These are phyloP conservation scores for Peronospora belbahrii DNA, from an alignment of 352 stramenopile species.

Conservation along the genomic window DNA sequence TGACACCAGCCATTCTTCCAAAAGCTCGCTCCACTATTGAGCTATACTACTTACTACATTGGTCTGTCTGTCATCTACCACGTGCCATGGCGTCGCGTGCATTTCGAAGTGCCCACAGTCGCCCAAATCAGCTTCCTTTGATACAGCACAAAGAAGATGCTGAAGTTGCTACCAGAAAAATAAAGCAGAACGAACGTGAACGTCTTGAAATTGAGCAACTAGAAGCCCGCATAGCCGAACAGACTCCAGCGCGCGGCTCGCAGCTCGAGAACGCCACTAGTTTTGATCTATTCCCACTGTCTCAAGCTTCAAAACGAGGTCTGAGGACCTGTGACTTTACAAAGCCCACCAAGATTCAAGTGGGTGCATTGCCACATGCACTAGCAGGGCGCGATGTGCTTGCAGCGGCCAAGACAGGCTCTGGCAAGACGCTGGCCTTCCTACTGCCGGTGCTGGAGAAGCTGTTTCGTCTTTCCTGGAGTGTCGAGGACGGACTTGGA, in stretches of 20 bases:
- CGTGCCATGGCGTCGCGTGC: slow-evolving; percentile 25
- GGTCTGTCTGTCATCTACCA: background rate
- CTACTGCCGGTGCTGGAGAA: slow-evolving; percentile 86
- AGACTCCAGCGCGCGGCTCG: slow-evolving; percentile 70
- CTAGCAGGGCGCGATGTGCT: slow-evolving; percentile 88
- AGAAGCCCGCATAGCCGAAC: slow-evolving; percentile 50
- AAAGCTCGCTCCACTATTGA: no score
- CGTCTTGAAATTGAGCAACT: slow-evolving; percentile 58
- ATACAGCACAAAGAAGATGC: slow-evolving; percentile 9
- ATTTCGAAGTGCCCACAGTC: slow-evolving; percentile 25
- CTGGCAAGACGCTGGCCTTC: slow-evolving; percentile 92
- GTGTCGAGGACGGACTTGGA: slow-evolving; percentile 90
- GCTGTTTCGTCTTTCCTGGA: slow-evolving; percentile 85
- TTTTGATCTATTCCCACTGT: slow-evolving; percentile 84
- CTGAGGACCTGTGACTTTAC: slow-evolving; percentile 73
- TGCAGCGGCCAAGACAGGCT: slow-evolving; percentile 89
- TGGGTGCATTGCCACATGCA: slow-evolving; percentile 78
- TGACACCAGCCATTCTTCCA: slow-evolving; percentile 27
- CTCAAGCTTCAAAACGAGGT: slow-evolving; percentile 62
- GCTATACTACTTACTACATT: no score
- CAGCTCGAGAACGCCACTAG: slow-evolving; percentile 63
- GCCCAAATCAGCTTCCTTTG: slow-evolving; percentile 1
- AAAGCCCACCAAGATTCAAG: slow-evolving; percentile 87
- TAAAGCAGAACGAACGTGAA: slow-evolving; percentile 77
- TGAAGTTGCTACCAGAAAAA: slow-evolving; percentile 27